These are phyloP conservation scores for Wickerhamiella azymoides DNA, from an alignment of 805 yeast species.

Conservation along the genomic window DNA sequence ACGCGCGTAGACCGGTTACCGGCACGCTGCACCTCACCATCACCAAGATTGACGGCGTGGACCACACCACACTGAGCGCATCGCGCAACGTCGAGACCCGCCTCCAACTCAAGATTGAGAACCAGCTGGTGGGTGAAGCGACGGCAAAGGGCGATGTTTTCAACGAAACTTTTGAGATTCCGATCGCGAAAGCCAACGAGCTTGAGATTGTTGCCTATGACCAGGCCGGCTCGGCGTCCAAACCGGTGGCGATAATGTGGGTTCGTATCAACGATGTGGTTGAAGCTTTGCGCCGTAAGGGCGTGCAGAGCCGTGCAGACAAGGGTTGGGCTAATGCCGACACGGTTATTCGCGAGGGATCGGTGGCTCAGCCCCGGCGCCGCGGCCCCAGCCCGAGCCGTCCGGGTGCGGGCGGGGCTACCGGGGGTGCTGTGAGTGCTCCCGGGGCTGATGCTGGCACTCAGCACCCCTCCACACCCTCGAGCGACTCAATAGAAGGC, in stretches of 20 bases:
- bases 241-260: constrained; percentile 90
- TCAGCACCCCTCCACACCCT: background rate
- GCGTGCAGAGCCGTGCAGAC: constrained; percentile 52
- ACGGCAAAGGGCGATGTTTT: constrained; percentile 65
- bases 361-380: background rate
- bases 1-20: constrained; percentile 65
- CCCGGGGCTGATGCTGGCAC: background rate
- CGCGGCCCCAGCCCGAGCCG: no score
- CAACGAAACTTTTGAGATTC: constrained; percentile 64
- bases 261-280: constrained; percentile 78
- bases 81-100: constrained; percentile 67
- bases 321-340: constrained; percentile 82
- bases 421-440: no score
- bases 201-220: constrained; percentile 81
- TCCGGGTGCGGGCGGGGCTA: no score
- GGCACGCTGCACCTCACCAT: constrained; percentile 69
- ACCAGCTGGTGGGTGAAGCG: constrained; percentile 67
- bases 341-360: constrained; percentile 19
- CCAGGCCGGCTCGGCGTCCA: constrained; percentile 43
- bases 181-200: constrained; percentile 84
- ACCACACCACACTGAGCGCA: constrained; percentile 78
- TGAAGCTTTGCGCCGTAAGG: constrained; percentile 87
- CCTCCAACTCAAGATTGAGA: constrained; percentile 74
- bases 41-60: constrained; percentile 72
- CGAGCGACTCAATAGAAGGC: constrained; percentile 35